Percentiles rank a stretch among this genome's conserved stretches.
These are phyloP conservation scores for Macrolepiota albuminosa DNA, from an alignment of 768 basidiomycete genomes.

Conservation along the genomic window DNA sequence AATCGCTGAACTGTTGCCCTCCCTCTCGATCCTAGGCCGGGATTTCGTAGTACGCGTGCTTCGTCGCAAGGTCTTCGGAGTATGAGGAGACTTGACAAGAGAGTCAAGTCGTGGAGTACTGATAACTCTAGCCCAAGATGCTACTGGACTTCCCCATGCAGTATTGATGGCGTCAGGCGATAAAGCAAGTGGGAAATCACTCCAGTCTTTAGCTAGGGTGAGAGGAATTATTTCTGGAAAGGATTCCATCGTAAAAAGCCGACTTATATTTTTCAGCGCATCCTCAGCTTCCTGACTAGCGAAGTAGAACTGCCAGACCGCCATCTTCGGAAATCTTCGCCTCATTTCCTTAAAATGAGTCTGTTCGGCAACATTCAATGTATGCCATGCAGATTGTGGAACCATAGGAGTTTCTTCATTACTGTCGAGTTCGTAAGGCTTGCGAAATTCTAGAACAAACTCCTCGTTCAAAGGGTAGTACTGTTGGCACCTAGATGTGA, in stretches of 20 bases:
- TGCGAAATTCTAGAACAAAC: background rate
- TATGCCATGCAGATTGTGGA: background rate
- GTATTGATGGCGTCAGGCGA: background rate
- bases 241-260: background rate
- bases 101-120: background rate
- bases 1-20: background rate
- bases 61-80: background rate
- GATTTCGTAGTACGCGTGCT: background rate
- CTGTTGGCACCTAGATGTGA: background rate
- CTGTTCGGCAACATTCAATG: background rate
- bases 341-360: background rate
- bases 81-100: background rate
- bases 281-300: background rate
- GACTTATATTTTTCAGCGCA: background rate
- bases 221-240: background rate
- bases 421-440: background rate
- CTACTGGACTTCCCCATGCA: background rate
- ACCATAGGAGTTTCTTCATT: background rate
- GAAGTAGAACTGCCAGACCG: background rate
- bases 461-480: background rate
- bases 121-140: background rate
- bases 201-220: background rate
- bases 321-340: background rate
- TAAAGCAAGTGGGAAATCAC: background rate
- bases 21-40: background rate